Evolutionary conservation across 139 green algal species (phyloP).

Genomic region (Chlamydomonas schloesseri): DNA sequence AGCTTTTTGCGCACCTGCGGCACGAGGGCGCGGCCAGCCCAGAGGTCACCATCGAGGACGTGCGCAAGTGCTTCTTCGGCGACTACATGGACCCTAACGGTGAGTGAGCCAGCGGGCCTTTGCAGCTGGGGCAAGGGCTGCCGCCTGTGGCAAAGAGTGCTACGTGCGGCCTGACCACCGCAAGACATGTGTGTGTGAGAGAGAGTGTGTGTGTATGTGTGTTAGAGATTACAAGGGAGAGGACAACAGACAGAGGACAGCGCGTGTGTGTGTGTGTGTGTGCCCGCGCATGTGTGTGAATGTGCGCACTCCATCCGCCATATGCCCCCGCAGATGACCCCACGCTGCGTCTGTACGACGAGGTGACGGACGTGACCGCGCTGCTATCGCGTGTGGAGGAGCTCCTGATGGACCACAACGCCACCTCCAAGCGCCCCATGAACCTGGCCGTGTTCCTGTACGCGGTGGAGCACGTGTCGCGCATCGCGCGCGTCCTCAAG

Average conservation of each 20-base stretch:
- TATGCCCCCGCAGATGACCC: slow-evolving; percentile 5
- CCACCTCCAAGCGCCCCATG: slow-evolving; percentile 80
- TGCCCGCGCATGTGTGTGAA: too few species aligned
- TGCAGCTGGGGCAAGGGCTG: too few species aligned
- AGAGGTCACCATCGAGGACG: slow-evolving; percentile 44
- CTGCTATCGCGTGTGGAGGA: slow-evolving; percentile 67
- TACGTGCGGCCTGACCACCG: too few species aligned
- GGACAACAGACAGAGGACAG: too few species aligned
- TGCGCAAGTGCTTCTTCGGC: slow-evolving; percentile 73
- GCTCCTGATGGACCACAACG: slow-evolving; percentile 81
- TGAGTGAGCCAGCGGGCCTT: neutral
- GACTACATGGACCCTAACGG: slow-evolving; percentile 71
- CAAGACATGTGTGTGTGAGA: too few species aligned
- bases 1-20: slow-evolving; percentile 62
- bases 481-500: slow-evolving; percentile 65
- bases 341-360: slow-evolving; percentile 17
- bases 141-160: too few species aligned
- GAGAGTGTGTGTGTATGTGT: too few species aligned
- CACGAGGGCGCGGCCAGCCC: neutral
- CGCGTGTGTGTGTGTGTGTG: too few species aligned
- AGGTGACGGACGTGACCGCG: slow-evolving; percentile 36
- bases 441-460: slow-evolving; percentile 86
- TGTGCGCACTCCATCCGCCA: too few species aligned
- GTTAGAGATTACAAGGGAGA: too few species aligned
- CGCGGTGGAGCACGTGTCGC: slow-evolving; percentile 81